These are phyloP conservation scores for Arthrinium puccinioides DNA, from an alignment of 2,329 filamentous ascomycete genomes.

Conservation along the genomic window DNA sequence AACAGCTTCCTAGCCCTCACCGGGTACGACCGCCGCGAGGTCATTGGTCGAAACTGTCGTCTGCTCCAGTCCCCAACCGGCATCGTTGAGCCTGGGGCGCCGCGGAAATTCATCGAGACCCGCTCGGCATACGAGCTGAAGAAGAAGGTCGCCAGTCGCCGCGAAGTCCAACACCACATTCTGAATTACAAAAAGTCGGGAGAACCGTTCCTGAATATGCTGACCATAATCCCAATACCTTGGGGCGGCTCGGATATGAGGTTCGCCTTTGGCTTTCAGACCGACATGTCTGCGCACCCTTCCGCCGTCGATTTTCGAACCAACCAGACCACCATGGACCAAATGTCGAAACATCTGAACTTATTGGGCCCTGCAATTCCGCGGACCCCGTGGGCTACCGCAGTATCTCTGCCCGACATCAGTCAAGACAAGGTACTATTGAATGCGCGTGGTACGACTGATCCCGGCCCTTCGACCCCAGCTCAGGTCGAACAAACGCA, in stretches of 20 bases:
- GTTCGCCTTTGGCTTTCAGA: slow-evolving; percentile 86
- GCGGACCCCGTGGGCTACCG: no score
- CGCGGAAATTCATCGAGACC: slow-evolving; percentile 78
- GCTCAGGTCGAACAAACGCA: not conserved
- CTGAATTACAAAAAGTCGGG: slow-evolving; percentile 92
- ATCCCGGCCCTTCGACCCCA: not conserved
- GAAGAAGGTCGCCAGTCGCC: slow-evolving; percentile 60
- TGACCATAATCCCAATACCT: slow-evolving; percentile 87
- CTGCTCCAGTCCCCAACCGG: slow-evolving; percentile 87
- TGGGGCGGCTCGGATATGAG: slow-evolving; percentile 65
- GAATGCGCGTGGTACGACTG: not conserved
- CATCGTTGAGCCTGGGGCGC: slow-evolving; percentile 65
- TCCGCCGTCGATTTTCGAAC: not conserved
- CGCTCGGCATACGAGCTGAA: slow-evolving; percentile 74
- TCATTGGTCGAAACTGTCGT: slow-evolving; percentile 82
- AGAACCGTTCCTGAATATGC: slow-evolving; percentile 82
- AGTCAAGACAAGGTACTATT: no score
- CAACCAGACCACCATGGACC: slow-evolving; percentile 33
- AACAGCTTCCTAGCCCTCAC: slow-evolving; percentile 90
- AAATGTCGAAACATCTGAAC: slow-evolving; percentile 63
- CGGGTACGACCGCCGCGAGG: slow-evolving; percentile 79
- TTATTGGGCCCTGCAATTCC: not conserved
- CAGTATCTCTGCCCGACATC: no score
- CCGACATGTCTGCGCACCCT: slow-evolving; percentile 51
- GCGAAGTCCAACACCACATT: slow-evolving; percentile 77